phyloP scores from a whole-genome alignment of 148 eudicot genomes.

The Fagopyrum esculentum region DNA sequence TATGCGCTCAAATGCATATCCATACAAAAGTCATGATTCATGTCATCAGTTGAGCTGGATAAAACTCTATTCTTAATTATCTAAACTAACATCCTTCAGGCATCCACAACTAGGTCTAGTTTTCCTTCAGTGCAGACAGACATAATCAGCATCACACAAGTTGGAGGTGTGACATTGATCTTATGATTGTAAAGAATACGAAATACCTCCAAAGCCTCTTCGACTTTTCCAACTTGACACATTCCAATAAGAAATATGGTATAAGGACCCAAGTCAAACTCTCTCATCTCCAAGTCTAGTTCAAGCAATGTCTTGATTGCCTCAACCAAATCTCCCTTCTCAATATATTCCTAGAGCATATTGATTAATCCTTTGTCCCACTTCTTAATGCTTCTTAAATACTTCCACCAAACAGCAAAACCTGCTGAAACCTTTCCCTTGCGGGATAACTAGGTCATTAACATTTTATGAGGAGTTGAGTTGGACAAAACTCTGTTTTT shows the following conservation, averaged over 20 bases:
- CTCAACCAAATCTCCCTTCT: conserved; percentile 44
- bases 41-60: too few relatives aligned
- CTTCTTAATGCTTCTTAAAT: conserved; percentile 39
- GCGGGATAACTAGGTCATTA: conserved; percentile 78
- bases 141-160: conserved; percentile 56
- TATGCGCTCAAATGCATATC: too few relatives aligned
- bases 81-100: too few relatives aligned
- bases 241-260: conserved; percentile 69
- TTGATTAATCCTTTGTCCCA: conserved; percentile 33
- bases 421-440: conserved; percentile 39
- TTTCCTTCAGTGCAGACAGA: conserved; percentile 37
- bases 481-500: conserved; percentile 35
- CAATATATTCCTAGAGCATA: conserved; percentile 36
- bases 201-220: conserved; percentile 61
- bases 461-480: conserved; percentile 43
- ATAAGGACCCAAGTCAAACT: conserved; percentile 56
- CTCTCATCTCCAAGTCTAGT: conserved; percentile 40
- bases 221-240: conserved; percentile 41
- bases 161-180: conserved; percentile 46
- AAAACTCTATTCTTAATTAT: too few relatives aligned
- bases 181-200: conserved; percentile 36
- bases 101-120: conserved; percentile 43
- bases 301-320: conserved; percentile 54
- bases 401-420: conserved; percentile 58
- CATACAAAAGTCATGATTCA: too few relatives aligned